phyloP scores from a whole-genome alignment of 352 stramenopile genomes.

The Pythium insidiosum region DNA sequence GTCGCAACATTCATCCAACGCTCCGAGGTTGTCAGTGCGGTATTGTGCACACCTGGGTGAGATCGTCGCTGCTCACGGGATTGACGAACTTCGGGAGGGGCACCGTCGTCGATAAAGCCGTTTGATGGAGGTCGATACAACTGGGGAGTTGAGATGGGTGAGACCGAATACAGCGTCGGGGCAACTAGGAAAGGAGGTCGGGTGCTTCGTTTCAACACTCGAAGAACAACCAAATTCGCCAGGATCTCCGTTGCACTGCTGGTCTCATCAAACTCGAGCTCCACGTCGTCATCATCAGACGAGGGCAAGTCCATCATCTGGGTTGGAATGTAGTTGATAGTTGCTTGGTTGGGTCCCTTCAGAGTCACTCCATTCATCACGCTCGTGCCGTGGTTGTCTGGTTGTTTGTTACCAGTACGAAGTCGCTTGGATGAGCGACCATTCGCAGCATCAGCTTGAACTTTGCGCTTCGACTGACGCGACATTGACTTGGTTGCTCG shows the following conservation, averaged over 20 bases:
- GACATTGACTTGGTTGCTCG: conserved; percentile 34
- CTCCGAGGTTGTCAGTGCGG: too few species aligned
- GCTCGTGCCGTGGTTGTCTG: background rate
- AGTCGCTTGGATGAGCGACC: conserved; percentile 33
- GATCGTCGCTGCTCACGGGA: background rate
- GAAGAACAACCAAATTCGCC: conserved; percentile 69
- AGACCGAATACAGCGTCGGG: conserved; percentile 33
- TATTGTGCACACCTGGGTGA: background rate
- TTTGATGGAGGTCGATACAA: conserved; percentile 1
- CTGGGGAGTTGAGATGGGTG: conserved; percentile 28
- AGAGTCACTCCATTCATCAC: background rate
- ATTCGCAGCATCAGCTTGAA: conserved; percentile 2
- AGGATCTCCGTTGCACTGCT: conserved; percentile 73
- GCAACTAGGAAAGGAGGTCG: conserved; percentile 25
- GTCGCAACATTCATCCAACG: conserved; percentile 30
- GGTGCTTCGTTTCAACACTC: conserved; percentile 55
- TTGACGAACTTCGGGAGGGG: background rate
- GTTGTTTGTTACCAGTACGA: too few species aligned
- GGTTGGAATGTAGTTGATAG: too few species aligned
- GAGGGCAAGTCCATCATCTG: conserved; percentile 20
- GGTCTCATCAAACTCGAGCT: conserved; percentile 58
- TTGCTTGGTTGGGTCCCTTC: too few species aligned
- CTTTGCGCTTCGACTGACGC: conserved; percentile 32
- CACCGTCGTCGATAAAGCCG: background rate
- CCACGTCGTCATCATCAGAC: conserved; percentile 50